Conservation (phyloP, 2,329 filamentous ascomycete genomes). For the Talaromyces rugulosus region DNA sequence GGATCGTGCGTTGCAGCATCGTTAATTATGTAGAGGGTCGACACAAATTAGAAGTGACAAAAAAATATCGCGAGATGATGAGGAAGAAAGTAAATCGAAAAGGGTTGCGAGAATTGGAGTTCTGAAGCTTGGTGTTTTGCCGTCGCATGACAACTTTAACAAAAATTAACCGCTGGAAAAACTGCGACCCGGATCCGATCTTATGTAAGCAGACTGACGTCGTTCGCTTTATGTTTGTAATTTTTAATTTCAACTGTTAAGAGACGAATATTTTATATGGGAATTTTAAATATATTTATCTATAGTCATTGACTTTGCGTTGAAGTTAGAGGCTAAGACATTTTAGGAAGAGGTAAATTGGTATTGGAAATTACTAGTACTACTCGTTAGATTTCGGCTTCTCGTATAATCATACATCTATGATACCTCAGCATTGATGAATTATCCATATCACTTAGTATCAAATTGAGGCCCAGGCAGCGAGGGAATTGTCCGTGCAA, state of each 20-base stretch:
- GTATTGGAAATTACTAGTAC: no score
- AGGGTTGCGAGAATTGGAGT: no score
- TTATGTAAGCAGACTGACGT: conserved; percentile 12
- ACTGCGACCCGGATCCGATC: conserved; percentile 2
- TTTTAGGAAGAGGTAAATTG: no score
- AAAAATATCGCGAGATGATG: conserved; percentile 1
- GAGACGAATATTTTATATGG: neutral
- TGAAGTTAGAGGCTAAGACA: no score
- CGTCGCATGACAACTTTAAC: conserved; percentile 7
- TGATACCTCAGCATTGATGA: neutral
- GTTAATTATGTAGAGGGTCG: conserved; percentile 12
- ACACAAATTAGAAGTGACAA: conserved; percentile 4
- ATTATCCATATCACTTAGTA: neutral
- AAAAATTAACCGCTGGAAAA: conserved; percentile 11
- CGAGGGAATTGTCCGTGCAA: neutral
- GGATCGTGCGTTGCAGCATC: conserved; percentile 41
- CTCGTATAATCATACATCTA: no score
- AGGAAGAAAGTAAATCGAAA: neutral
- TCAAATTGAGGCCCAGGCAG: neutral
- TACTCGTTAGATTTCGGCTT: no score
- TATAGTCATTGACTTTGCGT: no score
- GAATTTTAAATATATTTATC: no score
- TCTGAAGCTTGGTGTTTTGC: neutral
- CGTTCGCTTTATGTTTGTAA: neutral
- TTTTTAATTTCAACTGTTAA: neutral